These are phyloP conservation scores for Smittium mucronatum DNA, from an alignment of 371 early-diverging fungal genomes.

Conservation along the genomic window DNA sequence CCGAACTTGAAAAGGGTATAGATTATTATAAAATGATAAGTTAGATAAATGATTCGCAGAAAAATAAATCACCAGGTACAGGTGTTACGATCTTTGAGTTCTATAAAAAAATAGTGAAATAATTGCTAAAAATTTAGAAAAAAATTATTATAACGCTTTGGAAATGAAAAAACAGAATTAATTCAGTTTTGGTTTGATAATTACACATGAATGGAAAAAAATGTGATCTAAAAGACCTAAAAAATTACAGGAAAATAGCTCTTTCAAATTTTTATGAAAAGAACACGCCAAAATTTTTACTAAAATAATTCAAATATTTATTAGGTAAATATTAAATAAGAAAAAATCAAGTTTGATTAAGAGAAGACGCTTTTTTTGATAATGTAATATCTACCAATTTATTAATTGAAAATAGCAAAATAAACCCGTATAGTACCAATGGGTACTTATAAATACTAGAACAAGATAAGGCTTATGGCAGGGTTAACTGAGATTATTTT, in stretches of 20 bases:
- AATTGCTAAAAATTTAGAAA: neutral
- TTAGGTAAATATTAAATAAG: neutral
- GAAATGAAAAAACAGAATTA: neutral
- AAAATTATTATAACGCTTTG: neutral
- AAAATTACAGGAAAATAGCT: conserved; percentile 14
- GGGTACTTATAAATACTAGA: conserved; percentile 8
- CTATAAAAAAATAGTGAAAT: neutral
- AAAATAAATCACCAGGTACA: neutral
- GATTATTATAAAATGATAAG: neutral
- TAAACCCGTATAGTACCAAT: neutral
- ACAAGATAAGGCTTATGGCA: conserved; percentile 11
- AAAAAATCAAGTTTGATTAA: neutral
- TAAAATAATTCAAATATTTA: neutral
- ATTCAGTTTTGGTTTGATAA: neutral
- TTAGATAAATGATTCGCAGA: neutral
- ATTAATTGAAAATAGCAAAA: neutral
- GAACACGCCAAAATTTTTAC: conserved; percentile 3
- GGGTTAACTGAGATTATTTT: conserved; percentile 8
- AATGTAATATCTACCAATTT: conserved; percentile 3
- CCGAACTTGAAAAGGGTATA: neutral
- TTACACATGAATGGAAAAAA: neutral
- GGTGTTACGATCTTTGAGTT: neutral
- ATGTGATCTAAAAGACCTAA: neutral
- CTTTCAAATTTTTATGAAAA: conserved; percentile 15
- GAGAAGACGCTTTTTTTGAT: neutral